Conservation (phyloP, 257 asterid species). For the Solanum commersonii region DNA sequence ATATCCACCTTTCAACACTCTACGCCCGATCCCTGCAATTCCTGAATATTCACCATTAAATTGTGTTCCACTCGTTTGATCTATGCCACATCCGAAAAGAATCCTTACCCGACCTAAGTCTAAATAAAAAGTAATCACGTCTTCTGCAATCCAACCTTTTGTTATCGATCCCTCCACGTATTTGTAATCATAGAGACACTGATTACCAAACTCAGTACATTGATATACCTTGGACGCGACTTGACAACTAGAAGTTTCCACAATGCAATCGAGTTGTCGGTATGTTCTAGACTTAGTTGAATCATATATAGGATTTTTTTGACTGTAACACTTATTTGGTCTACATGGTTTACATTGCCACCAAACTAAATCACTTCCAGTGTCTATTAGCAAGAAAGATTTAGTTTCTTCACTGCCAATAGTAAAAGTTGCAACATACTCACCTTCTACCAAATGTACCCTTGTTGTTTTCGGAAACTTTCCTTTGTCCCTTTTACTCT, state of each 20-base stretch:
- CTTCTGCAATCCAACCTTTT: neutral
- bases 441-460: neutral
- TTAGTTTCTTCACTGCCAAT: neutral
- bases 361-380: neutral
- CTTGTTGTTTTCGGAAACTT: neutral
- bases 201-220: neutral
- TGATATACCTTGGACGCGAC: neutral
- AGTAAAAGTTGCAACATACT: neutral
- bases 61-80: neutral
- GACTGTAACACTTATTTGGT: neutral
- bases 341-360: neutral
- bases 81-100: neutral
- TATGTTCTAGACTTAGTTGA: neutral
- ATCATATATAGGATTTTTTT: neutral
- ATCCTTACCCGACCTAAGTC: neutral
- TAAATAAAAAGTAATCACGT: neutral
- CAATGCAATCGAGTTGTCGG: neutral
- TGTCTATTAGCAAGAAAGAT: neutral
- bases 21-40: neutral
- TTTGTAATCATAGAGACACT: neutral
- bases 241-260: neutral
- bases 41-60: neutral
- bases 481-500: neutral
- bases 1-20: neutral
- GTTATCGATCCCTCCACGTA: neutral